Base-by-base conservation (phyloP, 306 rosid genomes). In the Rosa persica region DNA sequence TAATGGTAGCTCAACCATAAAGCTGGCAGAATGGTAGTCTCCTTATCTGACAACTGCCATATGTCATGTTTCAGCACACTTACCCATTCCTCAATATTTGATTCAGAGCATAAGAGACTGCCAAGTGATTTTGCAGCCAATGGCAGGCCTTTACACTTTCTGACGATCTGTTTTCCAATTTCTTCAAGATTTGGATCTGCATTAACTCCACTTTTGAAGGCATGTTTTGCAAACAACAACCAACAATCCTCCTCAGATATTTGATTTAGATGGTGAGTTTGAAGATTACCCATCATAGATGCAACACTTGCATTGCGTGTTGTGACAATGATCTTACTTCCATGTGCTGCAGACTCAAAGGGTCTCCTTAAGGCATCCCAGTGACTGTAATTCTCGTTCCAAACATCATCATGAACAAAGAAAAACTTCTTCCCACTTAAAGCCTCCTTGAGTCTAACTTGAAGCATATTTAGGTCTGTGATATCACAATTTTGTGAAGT, bases 151-250 rank as follows among this genome's bases (percentile, higher is more conserved):
- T 22, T n/a, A 51, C 84, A 80, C 23, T 73, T 84, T 10, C 0
- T 10, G 19, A 66, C 20, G 0, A 80, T 76, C 38, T 73, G 55
- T 34, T 58, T 39, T 8, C 82, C 87, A n/a, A 84, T 80, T 1
- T 5, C 36, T 43, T 43, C 52, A 42, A 68, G 36, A 19, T 42
- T 6, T 20, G 73, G 36, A n/a, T 68, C 19, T 42, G 36, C 73
- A n/a, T 4, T 22, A 39, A 16, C 25, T 19, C 8, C 51, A 68
- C 4, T 44, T 39, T 44, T 44, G 52, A 75, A 75, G 8, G 71
- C 79, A 43, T 60, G 43, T 44, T 42, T 40, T 55, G 57, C 71
- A 17, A 75, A 60, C 62, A 75, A n/a, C 47, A 20, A n/a, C 79
- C 67, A 75, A 10, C 79, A 42, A 42, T 75, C 72, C 9, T 75